A percentile compares a stretch with the other conserved stretches of the same genome.
phyloP scores from a whole-genome alignment of 768 basidiomycete species.

The Panus rudis region DNA sequence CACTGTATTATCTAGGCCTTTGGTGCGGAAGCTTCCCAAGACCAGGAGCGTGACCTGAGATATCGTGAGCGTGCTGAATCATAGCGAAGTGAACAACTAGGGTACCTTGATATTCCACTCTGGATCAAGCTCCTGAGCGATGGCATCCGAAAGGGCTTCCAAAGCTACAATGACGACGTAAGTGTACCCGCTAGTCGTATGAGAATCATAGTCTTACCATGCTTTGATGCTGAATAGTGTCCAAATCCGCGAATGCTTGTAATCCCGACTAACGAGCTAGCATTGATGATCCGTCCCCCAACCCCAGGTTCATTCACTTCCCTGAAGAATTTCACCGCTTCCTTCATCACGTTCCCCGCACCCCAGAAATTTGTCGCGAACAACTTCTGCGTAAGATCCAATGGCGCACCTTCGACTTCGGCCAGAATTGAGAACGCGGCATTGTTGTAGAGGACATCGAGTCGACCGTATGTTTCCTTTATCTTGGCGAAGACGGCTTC shows the following conservation, averaged over 20 bases:
- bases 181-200: not conserved
- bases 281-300: constrained; percentile 31
- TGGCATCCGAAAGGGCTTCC: constrained; percentile 22
- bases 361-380: constrained; percentile 24
- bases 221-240: constrained; percentile 9
- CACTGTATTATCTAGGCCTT: no score
- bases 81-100: constrained; percentile 5
- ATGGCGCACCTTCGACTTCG: not conserved
- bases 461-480: not conserved
- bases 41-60: constrained; percentile 15
- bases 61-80: not conserved
- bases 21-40: constrained; percentile 14
- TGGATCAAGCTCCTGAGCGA: constrained; percentile 27
- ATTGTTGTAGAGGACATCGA: constrained; percentile 1
- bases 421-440: not conserved
- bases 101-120: constrained; percentile 33
- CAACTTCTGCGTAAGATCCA: not conserved
- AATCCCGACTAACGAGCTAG: constrained; percentile 24
- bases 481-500: not conserved
- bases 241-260: constrained; percentile 1
- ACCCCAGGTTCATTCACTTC: constrained; percentile 27
- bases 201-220: constrained; percentile 6
- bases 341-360: constrained; percentile 22
- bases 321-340: constrained; percentile 28
- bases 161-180: constrained; percentile 18